phyloP scores from a whole-genome alignment of 768 basidiomycete genomes.

The Mycena vulgaris region DNA sequence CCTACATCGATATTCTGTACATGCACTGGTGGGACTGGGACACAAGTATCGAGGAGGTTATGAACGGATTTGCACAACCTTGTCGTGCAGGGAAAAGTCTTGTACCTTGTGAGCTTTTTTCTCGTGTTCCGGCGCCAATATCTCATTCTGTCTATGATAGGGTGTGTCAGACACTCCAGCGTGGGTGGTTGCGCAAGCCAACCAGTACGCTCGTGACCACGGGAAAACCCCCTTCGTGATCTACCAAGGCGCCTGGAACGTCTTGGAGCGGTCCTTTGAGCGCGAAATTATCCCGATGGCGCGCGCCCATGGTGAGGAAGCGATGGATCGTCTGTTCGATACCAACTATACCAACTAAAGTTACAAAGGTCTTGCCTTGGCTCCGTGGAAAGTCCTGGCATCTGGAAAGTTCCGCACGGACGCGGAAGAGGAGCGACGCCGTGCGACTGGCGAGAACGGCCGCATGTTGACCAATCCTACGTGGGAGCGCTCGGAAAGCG shows the following conservation, averaged over 20 bases:
- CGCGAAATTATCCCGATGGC: conserved; percentile 61
- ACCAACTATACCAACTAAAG: not conserved
- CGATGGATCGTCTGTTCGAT: not conserved
- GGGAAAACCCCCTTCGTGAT: conserved; percentile 61
- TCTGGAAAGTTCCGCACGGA: conserved; percentile 47
- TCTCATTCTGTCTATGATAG: not conserved
- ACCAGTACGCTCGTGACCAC: conserved; percentile 59
- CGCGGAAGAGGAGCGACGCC: conserved; percentile 46
- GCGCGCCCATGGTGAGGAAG: conserved; percentile 12
- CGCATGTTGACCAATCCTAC: conserved; percentile 41
- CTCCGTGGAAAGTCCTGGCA: conserved; percentile 55
- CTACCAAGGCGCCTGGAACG: conserved; percentile 58
- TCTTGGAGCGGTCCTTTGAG: conserved; percentile 57
- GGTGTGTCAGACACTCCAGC: conserved; percentile 45
- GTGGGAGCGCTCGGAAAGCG: conserved; percentile 55
- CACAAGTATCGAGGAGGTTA: conserved; percentile 56
- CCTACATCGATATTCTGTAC: conserved; percentile 74
- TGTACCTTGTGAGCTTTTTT: conserved; percentile 52
- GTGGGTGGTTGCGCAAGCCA: conserved; percentile 44
- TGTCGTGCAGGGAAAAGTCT: conserved; percentile 60
- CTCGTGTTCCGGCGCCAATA: conserved; percentile 25
- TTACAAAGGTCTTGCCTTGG: conserved; percentile 50
- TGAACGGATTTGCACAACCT: conserved; percentile 61
- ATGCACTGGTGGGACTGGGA: conserved; percentile 68
- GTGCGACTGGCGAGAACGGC: conserved; percentile 55